Percentiles rank a stretch among this genome's conserved stretches.
phyloP scores from a whole-genome alignment of 257 asterid species.

The Ligustrum vulgare region DNA sequence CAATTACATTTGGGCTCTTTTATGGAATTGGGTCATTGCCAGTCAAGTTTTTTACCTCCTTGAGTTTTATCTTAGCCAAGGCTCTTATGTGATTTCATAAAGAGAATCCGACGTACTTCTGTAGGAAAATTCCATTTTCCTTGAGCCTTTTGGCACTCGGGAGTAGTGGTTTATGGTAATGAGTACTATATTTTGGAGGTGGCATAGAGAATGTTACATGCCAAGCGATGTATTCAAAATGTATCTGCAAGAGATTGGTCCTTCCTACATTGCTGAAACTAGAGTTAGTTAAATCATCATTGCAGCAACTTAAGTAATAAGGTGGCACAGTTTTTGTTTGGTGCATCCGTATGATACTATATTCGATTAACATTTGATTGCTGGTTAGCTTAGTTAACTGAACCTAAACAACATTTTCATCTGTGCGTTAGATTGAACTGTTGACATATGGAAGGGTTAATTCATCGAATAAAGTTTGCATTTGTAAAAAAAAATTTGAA shows the following conservation, averaged over 20 bases:
- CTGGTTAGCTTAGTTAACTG: no score
- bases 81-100: no score
- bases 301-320: constrained; percentile 93
- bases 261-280: constrained; percentile 86
- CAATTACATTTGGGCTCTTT: no score
- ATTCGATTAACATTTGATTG: no score
- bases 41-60: no score
- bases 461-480: constrained; percentile 22
- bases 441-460: no score
- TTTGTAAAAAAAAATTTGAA: constrained; percentile 53
- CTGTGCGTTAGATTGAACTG: not conserved
- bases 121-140: no score
- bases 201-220: constrained; percentile 76
- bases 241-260: constrained; percentile 76
- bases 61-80: no score
- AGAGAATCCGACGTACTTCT: no score
- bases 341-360: constrained; percentile 68
- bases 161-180: constrained; percentile 76
- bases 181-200: constrained; percentile 90
- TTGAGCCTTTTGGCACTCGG: constrained; percentile 67
- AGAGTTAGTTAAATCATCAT: constrained; percentile 73
- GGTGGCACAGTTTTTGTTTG: constrained; percentile 78
- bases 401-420: not conserved
- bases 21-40: no score
- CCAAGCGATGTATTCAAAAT: constrained; percentile 80